A percentile compares a stretch with the other conserved stretches of the same genome.
Evolutionary conservation across 805 yeast species (phyloP).

Genomic region (Yarrowia sp.): DNA sequence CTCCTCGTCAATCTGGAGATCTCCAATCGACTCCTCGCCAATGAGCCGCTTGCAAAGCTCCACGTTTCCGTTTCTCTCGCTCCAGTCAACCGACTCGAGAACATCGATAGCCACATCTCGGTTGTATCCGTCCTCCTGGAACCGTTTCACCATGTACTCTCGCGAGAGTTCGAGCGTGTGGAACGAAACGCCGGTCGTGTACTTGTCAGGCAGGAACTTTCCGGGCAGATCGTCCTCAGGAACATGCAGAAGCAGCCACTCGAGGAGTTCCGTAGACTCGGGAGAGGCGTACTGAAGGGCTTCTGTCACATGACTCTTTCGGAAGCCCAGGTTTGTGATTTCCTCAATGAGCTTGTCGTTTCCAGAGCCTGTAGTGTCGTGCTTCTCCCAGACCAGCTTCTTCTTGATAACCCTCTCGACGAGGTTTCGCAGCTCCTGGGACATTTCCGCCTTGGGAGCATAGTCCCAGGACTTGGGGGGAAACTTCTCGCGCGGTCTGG

Average conservation of each 20-base stretch:
- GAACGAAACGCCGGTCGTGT: conserved; percentile 27
- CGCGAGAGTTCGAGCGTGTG: conserved; percentile 43
- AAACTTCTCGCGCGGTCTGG: not conserved
- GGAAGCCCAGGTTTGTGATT: conserved; percentile 55
- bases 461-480: conserved; percentile 17
- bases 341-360: not conserved
- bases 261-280: conserved; percentile 49
- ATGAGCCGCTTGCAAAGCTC: conserved; percentile 36
- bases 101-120: conserved; percentile 57
- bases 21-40: conserved; percentile 25
- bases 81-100: conserved; percentile 43
- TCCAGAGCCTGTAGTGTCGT: not conserved
- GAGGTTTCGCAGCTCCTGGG: conserved; percentile 57
- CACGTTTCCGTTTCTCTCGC: conserved; percentile 54
- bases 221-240: conserved; percentile 92
- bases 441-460: conserved; percentile 41
- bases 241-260: conserved; percentile 80
- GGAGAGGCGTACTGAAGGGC: conserved; percentile 58
- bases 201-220: conserved; percentile 38
- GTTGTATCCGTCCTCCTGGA: conserved; percentile 69
- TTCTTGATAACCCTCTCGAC: conserved; percentile 58
- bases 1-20: conserved; percentile 25
- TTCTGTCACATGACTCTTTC: conserved; percentile 66
- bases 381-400: conserved; percentile 30
- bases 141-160: conserved; percentile 58